Conservation (phyloP, 371 early-diverging fungal species). For the Actinomortierella ambigua region DNA sequence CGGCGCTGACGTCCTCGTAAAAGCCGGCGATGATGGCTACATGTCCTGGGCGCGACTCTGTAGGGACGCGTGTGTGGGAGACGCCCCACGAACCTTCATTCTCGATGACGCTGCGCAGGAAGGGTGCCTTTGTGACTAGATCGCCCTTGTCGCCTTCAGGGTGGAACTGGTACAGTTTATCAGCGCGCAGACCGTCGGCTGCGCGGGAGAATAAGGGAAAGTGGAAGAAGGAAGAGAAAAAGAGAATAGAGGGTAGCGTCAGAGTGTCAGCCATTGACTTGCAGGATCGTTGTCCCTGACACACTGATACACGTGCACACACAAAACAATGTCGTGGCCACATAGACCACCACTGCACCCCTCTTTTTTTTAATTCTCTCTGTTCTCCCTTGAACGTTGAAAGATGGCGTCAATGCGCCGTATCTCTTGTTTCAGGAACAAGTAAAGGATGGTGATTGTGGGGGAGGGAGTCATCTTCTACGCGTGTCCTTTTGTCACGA, state of each 20-base stretch:
- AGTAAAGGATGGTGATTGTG: too few relatives aligned
- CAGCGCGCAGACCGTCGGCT: slow-evolving; percentile 95
- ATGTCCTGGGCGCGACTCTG: slow-evolving; percentile 97
- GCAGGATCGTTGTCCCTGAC: too few relatives aligned
- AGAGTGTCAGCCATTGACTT: too few relatives aligned
- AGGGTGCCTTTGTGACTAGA: slow-evolving; percentile 70
- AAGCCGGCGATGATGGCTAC: slow-evolving; percentile 97
- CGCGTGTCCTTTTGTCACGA: background rate
- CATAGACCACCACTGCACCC: background rate
- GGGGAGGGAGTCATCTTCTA: too few relatives aligned
- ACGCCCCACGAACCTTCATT: slow-evolving; percentile 87
- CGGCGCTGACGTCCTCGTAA: slow-evolving; percentile 97
- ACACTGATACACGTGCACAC: too few relatives aligned
- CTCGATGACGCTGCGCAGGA: slow-evolving; percentile 64
- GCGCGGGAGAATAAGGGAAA: background rate
- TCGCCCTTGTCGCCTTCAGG: slow-evolving; percentile 47
- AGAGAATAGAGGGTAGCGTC: too few relatives aligned
- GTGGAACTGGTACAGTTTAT: slow-evolving; percentile 80
- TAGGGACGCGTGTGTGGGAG: slow-evolving; percentile 96
- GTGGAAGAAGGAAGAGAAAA: too few relatives aligned
- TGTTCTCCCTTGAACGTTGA: too few relatives aligned
- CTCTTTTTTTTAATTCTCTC: background rate
- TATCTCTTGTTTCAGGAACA: too few relatives aligned
- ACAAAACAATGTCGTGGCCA: background rate
- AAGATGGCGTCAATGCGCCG: background rate